These are phyloP conservation scores for Colletotrichum sp. DNA, from an alignment of 2,329 filamentous ascomycete genomes.

Conservation along the genomic window DNA sequence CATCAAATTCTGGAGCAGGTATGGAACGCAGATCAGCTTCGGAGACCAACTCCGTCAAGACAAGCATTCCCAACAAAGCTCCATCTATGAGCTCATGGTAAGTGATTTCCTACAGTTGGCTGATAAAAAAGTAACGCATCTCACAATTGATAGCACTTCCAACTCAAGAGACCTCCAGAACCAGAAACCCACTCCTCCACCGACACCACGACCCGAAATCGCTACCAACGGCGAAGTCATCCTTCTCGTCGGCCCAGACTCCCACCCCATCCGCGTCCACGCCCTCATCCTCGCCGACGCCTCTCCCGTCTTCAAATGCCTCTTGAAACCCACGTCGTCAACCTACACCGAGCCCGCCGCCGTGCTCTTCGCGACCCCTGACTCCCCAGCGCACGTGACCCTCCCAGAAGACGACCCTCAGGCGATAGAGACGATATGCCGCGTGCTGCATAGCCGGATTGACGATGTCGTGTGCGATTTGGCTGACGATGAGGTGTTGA, in stretches of 20 bases:
- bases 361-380: not conserved
- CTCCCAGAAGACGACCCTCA: not conserved
- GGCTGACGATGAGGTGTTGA: not conserved
- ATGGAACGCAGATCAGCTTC: not conserved
- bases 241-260: not conserved
- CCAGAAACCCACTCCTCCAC: not conserved
- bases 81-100: not conserved
- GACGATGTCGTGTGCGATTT: not conserved
- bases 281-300: not conserved
- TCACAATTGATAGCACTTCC: rapidly evolving
- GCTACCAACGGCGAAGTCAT: not conserved
- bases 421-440: not conserved
- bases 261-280: not conserved
- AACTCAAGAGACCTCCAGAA: rapidly evolving
- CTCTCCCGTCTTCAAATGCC: not conserved
- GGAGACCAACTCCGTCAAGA: not conserved
- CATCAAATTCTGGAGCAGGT: rapidly evolving
- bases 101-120: rapidly evolving
- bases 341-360: not conserved
- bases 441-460: not conserved
- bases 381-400: not conserved
- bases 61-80: not conserved
- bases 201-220: not conserved
- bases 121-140: rapidly evolving
- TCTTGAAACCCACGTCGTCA: not conserved